Evolutionary conservation across 768 basidiomycete species (phyloP).

Genomic region (Hirschioporus abietinus): DNA sequence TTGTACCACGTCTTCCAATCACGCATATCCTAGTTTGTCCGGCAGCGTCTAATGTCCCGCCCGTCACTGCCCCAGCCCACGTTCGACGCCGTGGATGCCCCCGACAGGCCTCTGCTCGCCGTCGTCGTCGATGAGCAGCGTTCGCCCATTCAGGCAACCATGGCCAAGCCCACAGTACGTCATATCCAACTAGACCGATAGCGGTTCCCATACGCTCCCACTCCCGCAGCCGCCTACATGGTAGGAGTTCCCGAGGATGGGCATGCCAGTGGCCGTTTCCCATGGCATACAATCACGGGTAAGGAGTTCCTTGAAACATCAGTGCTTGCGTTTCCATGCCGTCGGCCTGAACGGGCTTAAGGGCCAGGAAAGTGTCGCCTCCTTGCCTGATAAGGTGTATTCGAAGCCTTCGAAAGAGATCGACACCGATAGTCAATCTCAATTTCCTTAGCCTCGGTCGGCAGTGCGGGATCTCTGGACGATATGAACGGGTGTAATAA

Average conservation of each 20-base stretch:
- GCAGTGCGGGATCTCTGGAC: slow-evolving; percentile 1
- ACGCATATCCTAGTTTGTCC: neutral
- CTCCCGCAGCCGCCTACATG: neutral
- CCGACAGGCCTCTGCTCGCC: neutral
- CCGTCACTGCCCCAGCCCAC: neutral
- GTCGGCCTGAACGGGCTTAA: slow-evolving; percentile 1
- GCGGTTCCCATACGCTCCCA: neutral
- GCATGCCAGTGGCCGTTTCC: neutral
- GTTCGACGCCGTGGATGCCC: neutral
- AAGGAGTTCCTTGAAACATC: neutral
- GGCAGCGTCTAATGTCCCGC: neutral
- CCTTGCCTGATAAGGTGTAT: neutral
- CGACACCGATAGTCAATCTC: slow-evolving; percentile 1
- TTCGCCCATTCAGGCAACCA: neutral
- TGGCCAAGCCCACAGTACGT: neutral
- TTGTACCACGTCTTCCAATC: neutral
- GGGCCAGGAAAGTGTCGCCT: neutral
- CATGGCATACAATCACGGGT: neutral
- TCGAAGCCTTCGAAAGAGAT: neutral
- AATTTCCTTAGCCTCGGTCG: neutral
- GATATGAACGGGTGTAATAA: neutral
- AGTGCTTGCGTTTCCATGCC: neutral
- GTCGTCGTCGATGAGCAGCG: neutral
- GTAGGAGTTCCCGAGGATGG: neutral
- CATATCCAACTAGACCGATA: neutral